phyloP scores from a whole-genome alignment of 2,329 filamentous ascomycete genomes.

The Pestalotiopsis sp. region DNA sequence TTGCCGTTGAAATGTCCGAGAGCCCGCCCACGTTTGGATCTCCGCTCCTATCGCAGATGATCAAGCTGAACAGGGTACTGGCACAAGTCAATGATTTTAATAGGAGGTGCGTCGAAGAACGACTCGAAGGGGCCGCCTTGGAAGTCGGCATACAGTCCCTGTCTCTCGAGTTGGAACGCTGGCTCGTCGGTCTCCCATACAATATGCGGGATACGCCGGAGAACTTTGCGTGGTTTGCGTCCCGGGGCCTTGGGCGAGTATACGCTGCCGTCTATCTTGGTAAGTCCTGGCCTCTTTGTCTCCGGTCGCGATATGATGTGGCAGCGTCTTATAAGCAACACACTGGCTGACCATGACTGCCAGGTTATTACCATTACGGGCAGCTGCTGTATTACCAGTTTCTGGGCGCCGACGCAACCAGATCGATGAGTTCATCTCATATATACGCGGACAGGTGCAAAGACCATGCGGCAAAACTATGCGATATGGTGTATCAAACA shows the following conservation, averaged over 20 bases:
- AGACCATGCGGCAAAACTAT: slow-evolving; percentile 40
- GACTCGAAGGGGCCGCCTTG: slow-evolving; percentile 22
- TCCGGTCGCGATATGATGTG: neutral
- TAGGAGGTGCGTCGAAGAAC: slow-evolving; percentile 30
- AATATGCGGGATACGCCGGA: slow-evolving; percentile 39
- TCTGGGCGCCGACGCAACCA: slow-evolving; percentile 26
- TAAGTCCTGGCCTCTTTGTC: neutral
- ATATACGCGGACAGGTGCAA: slow-evolving; percentile 44
- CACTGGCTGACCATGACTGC: neutral
- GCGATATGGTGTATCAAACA: slow-evolving; percentile 42
- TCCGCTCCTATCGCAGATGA: slow-evolving; percentile 39
- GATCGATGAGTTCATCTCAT: slow-evolving; percentile 24
- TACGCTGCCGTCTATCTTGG: slow-evolving; percentile 49
- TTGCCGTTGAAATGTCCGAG: neutral
- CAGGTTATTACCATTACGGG: slow-evolving; percentile 45
- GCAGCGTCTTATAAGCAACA: no score
- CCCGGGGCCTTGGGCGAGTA: slow-evolving; percentile 41
- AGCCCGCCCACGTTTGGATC: slow-evolving; percentile 16
- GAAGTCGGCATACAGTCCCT: slow-evolving; percentile 30
- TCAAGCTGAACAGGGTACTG: slow-evolving; percentile 40
- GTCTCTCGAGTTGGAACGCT: slow-evolving; percentile 36
- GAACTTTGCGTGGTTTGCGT: slow-evolving; percentile 41
- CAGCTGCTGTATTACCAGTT: slow-evolving; percentile 52
- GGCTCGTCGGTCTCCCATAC: slow-evolving; percentile 37
- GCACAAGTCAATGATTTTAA: slow-evolving; percentile 43